Conservation (phyloP, 108 stramenopile genomes). For the Fistulifera solaris region DNA sequence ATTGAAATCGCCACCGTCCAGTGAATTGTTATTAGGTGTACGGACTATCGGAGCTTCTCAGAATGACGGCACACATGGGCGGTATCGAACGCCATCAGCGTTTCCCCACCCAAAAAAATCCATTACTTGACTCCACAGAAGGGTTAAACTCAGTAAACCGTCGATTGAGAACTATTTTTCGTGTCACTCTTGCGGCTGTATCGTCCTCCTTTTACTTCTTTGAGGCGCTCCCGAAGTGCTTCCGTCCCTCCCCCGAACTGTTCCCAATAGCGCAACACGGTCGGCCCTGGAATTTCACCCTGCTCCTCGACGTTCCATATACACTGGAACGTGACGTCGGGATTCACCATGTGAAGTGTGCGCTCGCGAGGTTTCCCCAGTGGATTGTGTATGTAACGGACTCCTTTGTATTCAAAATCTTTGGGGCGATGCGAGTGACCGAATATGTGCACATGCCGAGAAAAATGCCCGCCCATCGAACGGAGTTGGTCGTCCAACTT, state of each 20-base stretch:
- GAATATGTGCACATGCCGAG: constrained; percentile 41
- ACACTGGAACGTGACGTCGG: constrained; percentile 33
- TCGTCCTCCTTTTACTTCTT: constrained; percentile 1
- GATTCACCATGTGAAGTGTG: constrained; percentile 36
- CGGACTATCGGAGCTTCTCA: too few relatives aligned
- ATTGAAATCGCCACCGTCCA: too few relatives aligned
- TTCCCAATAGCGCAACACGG: constrained; percentile 53
- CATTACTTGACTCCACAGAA: too few relatives aligned
- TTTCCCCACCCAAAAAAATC: too few relatives aligned
- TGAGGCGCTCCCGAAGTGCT: constrained; percentile 16
- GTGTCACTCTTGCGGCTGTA: not conserved
- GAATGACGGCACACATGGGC: too few relatives aligned
- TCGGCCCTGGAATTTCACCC: constrained; percentile 13
- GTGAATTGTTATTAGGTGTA: too few relatives aligned
- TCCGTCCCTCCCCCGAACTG: constrained; percentile 43
- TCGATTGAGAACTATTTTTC: too few relatives aligned
- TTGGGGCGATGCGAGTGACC: constrained; percentile 62
- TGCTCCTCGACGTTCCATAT: constrained; percentile 23
- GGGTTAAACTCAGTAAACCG: too few relatives aligned
- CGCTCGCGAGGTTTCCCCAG: constrained; percentile 52
- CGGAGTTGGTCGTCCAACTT: constrained; percentile 45
- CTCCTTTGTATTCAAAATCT: constrained; percentile 41
- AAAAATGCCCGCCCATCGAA: not conserved
- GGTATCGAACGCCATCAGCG: too few relatives aligned
- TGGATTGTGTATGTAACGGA: constrained; percentile 58